Percentiles rank a stretch among this genome's conserved stretches.
Conservation (phyloP, 2,329 filamentous ascomycete species). For the Colletotrichum sp. region DNA sequence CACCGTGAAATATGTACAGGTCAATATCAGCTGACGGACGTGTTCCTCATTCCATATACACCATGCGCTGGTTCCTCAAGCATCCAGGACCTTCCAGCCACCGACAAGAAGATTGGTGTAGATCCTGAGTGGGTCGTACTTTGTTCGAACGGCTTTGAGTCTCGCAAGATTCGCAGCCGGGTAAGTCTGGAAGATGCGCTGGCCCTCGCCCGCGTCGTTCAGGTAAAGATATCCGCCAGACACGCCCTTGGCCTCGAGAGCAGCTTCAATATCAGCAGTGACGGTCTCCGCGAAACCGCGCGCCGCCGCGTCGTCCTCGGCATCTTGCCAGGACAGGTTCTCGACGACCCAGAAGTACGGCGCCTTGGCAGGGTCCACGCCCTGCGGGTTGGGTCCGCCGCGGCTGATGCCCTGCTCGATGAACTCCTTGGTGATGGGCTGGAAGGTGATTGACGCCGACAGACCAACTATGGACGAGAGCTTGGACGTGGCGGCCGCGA, state of each 20-base stretch:
- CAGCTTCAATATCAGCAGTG: slow-evolving; percentile 1
- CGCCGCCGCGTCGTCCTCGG: not conserved
- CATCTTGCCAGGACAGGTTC: slow-evolving; percentile 19
- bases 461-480: slow-evolving; percentile 2
- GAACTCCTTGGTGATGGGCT: slow-evolving; percentile 20
- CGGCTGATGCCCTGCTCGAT: slow-evolving; percentile 8
- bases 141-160: slow-evolving; percentile 12
- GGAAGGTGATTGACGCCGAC: slow-evolving; percentile 21
- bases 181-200: slow-evolving; percentile 22
- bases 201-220: slow-evolving; percentile 48
- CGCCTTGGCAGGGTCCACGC: slow-evolving; percentile 14
- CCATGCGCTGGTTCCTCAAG: not conserved
- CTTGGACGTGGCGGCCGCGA: not conserved
- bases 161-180: slow-evolving; percentile 2
- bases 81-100: slow-evolving; percentile 16
- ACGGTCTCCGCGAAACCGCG: not conserved
- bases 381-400: slow-evolving; percentile 19
- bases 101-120: slow-evolving; percentile 10
- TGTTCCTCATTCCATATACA: not conserved
- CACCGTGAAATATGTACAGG: not conserved
- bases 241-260: slow-evolving; percentile 5
- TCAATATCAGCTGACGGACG: too few species aligned
- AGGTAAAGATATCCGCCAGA: slow-evolving; percentile 39
- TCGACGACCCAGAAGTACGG: slow-evolving; percentile 24
- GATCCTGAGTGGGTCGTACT: slow-evolving; percentile 17